phyloP scores from a whole-genome alignment of 2,329 filamentous ascomycete genomes.

The Dendryphion nanum region DNA sequence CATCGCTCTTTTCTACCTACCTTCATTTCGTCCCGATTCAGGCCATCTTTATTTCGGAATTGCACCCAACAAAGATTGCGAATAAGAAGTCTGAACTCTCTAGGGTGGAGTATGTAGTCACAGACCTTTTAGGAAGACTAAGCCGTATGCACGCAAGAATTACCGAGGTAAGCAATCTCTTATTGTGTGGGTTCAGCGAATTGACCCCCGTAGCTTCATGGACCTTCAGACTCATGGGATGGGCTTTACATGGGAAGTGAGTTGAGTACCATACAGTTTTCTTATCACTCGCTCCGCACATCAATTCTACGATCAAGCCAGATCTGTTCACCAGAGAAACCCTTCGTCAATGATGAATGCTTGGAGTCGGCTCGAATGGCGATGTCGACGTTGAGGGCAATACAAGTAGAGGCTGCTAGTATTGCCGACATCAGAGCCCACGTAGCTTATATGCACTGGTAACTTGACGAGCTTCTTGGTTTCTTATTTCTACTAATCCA shows the following conservation, averaged over 20 bases:
- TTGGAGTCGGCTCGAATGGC: constrained; percentile 13
- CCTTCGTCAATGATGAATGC: constrained; percentile 10
- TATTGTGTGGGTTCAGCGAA: not conserved
- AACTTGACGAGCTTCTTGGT: no score
- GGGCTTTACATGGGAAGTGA: constrained; percentile 15
- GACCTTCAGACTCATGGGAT: constrained; percentile 12
- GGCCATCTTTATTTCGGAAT: constrained; percentile 12
- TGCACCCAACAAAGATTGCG: constrained; percentile 13
- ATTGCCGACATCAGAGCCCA: constrained; percentile 12
- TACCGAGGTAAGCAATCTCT: constrained; percentile 7
- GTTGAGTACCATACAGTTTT: constrained; percentile 18
- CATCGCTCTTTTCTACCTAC: constrained; percentile 14
- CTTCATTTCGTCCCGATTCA: constrained; percentile 17
- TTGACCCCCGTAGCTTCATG: constrained; percentile 11
- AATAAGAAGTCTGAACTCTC: constrained; percentile 11
- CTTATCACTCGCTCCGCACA: constrained; percentile 19
- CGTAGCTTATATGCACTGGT: constrained; percentile 20
- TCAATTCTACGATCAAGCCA: constrained; percentile 19
- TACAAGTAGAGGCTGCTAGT: constrained; percentile 11
- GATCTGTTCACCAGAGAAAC: constrained; percentile 12
- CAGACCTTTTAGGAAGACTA: constrained; percentile 12
- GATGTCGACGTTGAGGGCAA: constrained; percentile 12
- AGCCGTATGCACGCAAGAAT: constrained; percentile 12
- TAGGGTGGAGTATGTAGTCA: constrained; percentile 12
- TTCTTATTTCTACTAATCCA: not conserved